Percentiles rank a stretch among this genome's conserved stretches.
These are phyloP conservation scores for Cytospora piceicola DNA, from an alignment of 2,329 filamentous ascomycete genomes.

Conservation along the genomic window DNA sequence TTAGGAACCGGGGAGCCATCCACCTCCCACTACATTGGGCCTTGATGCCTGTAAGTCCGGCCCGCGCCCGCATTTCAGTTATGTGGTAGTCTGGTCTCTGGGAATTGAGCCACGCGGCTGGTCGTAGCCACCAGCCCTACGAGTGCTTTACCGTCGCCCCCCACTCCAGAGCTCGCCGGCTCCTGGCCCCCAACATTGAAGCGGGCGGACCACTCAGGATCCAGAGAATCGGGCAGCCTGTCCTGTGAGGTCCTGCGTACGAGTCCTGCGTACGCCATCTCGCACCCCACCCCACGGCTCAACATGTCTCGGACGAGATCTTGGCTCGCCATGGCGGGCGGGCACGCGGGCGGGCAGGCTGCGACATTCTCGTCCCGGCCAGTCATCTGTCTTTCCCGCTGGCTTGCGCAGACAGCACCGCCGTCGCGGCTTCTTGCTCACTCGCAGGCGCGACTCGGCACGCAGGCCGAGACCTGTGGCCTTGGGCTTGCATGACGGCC, in stretches of 20 bases:
- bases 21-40: neutral
- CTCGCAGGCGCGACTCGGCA: slow-evolving; percentile 6
- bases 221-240: slow-evolving; percentile 28
- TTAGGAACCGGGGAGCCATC: slow-evolving; percentile 3
- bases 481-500: slow-evolving; percentile 13
- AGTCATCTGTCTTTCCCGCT: neutral
- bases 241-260: slow-evolving; percentile 20
- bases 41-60: neutral
- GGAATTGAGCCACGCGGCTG: neutral
- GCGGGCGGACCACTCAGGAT: slow-evolving; percentile 21
- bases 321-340: slow-evolving; percentile 4
- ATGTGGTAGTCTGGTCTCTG: slow-evolving; percentile 1
- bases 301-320: neutral
- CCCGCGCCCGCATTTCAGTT: neutral
- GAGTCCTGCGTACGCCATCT: slow-evolving; percentile 23
- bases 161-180: slow-evolving; percentile 4
- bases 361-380: slow-evolving; percentile 8
- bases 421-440: slow-evolving; percentile 17
- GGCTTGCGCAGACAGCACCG: neutral
- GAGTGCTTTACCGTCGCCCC: slow-evolving; percentile 8
- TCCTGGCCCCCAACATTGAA: neutral
- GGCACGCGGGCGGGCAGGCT: slow-evolving; percentile 10
- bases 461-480: slow-evolving; percentile 2
- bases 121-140: slow-evolving; percentile 25
- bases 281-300: neutral